A percentile compares a stretch with the other conserved stretches of the same genome.
Conservation (phyloP, 179 eudicot genomes). For the Carnegiea gigantea region DNA sequence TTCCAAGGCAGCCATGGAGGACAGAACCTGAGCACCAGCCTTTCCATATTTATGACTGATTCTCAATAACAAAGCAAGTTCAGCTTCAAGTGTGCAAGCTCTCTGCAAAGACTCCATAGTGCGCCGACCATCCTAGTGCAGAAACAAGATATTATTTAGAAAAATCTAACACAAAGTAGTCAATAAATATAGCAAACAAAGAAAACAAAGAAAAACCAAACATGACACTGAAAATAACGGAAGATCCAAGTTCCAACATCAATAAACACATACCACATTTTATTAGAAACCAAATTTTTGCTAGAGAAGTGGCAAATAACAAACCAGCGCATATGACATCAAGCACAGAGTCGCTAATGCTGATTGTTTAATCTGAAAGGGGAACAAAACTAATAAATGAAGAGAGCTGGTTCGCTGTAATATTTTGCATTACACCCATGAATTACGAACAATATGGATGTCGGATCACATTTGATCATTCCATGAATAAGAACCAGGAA, state of each 20-base stretch:
- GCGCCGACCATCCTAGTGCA: constrained; percentile 60
- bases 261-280: not conserved
- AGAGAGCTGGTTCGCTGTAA: not conserved
- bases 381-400: not conserved
- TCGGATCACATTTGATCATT: not conserved
- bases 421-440: not conserved
- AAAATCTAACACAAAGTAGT: constrained; percentile 6
- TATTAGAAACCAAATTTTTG: not conserved
- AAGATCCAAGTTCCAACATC: not conserved
- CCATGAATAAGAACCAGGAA: not conserved
- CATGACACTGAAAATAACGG: not conserved
- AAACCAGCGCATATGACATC: not conserved
- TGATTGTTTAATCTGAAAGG: not conserved
- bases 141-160: not conserved
- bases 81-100: constrained; percentile 88
- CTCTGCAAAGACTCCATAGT: constrained; percentile 82
- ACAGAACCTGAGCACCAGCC: constrained; percentile 81
- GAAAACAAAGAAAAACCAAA: not conserved
- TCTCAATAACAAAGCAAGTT: constrained; percentile 80
- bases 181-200: not conserved
- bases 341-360: not conserved
- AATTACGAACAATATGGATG: constrained; percentile 1
- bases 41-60: constrained; percentile 85
- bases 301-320: not conserved
- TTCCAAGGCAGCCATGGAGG: constrained; percentile 83